Base-by-base conservation (phyloP, 257 asterid genomes). In the Rehmannia glutinosa region DNA sequence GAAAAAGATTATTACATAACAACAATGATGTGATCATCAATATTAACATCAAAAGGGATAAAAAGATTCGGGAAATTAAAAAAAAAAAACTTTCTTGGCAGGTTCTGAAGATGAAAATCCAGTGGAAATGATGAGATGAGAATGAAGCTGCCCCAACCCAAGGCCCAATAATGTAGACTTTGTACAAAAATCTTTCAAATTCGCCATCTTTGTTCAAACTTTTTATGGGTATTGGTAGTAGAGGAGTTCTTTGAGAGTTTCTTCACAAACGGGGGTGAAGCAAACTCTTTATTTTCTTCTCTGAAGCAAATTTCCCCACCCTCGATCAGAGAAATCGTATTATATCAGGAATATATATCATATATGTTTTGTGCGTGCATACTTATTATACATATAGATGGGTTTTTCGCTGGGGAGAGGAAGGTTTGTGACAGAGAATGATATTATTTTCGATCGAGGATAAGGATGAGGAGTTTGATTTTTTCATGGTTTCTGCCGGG, bases 101-200 rank as follows among this genome's bases (percentile, higher is more conserved):
- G 89, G 95, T 72, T 85, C 92, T 15, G 98, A 89, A n/a, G 98
- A 92, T 21, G 93, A 43, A 65, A 89, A 89, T 23, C 97, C 98
- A 35, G 97, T 92, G 19, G 98, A 86, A 69, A 96, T 87, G 71
- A 92, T 62, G n/a, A 92, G 45, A 74, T 89, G 97, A 16, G 98
- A 92, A 19, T 89, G 86, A 66, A 89, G 5, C 65, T 92, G 98
- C 0, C 98, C 98, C 77, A 92, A 74, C 13, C 50, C 82, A 62
- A 92, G 92, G 41, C 82, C 95, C 72, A 82, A 27, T 36, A 87
- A 61, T 21, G 97, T 82, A 52, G 50, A 71, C 67, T 81, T 89
- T 1, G 80, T 71, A 76, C 74, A 80, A 35, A 73, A 41, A 13
- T 77, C 79, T 67, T 70, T 80, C 49, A 76, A 55, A 54, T 66